Percentiles rank a stretch among this genome's conserved stretches.
Evolutionary conservation across 257 asterid species (phyloP).

Genomic region (Solanum sejunctum): DNA sequence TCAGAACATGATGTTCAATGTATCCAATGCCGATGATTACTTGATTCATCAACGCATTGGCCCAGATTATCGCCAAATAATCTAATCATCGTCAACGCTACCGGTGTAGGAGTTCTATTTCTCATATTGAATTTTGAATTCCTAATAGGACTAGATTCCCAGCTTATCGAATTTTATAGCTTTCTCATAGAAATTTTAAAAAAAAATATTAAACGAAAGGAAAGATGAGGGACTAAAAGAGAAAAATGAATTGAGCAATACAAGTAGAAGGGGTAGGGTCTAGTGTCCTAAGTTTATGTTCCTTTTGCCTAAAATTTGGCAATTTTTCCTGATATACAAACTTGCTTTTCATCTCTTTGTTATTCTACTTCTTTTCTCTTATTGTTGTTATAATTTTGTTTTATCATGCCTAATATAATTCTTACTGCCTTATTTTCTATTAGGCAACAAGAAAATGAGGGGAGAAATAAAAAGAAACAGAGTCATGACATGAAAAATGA

Average conservation of each 20-base stretch:
- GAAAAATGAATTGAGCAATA: background rate
- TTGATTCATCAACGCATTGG: constrained; percentile 77
- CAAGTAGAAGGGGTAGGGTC: constrained; percentile 13
- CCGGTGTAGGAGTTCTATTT: background rate
- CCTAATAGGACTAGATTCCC: constrained; percentile 19
- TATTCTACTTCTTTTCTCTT: background rate
- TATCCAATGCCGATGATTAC: constrained; percentile 55
- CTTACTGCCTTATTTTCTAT: background rate
- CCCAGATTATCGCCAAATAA: constrained; percentile 66
- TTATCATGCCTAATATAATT: background rate
- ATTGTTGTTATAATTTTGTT: background rate
- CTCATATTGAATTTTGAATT: background rate
- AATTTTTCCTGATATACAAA: constrained; percentile 1
- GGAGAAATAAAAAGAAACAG: background rate
- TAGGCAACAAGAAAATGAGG: background rate
- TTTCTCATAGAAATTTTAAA: background rate
- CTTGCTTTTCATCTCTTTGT: background rate
- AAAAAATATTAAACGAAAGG: background rate
- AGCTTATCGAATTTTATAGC: constrained; percentile 36
- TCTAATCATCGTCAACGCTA: constrained; percentile 7
- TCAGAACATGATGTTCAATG: constrained; percentile 62
- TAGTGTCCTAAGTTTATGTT: constrained; percentile 16
- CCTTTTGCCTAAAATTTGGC: constrained; percentile 23
- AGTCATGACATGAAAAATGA: background rate
- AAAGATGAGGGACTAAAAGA: background rate